Conservation (phyloP, 495 filamentous ascomycete genomes). For the Bacidia rubella region DNA sequence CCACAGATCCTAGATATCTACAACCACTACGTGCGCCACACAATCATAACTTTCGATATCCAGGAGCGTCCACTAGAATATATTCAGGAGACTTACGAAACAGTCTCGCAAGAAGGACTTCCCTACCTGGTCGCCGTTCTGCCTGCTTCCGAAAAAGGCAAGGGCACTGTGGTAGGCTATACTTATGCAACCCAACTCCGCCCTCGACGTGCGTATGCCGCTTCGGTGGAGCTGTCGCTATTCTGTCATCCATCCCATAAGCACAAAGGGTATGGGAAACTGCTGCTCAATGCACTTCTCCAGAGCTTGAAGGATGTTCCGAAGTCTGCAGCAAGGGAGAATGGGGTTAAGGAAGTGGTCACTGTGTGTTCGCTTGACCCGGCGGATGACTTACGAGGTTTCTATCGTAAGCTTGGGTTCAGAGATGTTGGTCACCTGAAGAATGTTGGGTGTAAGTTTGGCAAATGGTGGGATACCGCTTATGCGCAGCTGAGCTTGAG, state of each 20-base stretch:
- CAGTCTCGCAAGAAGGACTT: conserved; percentile 12
- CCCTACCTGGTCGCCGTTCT: conserved; percentile 22
- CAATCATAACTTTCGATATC: conserved; percentile 19
- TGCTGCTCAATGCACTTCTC: conserved; percentile 14
- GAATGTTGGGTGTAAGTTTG: conserved; percentile 16
- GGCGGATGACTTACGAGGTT: conserved; percentile 16
- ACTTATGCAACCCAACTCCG: conserved; percentile 13
- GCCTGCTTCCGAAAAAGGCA: conserved; percentile 2
- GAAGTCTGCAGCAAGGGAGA: not conserved
- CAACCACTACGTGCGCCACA: conserved; percentile 23
- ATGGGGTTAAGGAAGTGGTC: conserved; percentile 19
- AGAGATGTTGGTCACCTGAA: conserved; percentile 18
- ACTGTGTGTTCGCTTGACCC: conserved; percentile 23
- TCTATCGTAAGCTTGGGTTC: conserved; percentile 21
- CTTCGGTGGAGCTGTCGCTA: conserved; percentile 22
- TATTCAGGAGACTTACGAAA: conserved; percentile 14
- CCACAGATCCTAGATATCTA: conserved; percentile 22
- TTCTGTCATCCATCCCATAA: conserved; percentile 21
- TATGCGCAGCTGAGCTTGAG: not conserved
- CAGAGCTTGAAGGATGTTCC: not conserved
- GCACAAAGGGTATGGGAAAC: conserved; percentile 13
- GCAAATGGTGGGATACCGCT: not conserved
- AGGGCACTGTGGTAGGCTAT: conserved; percentile 19
- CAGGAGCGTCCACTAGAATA: conserved; percentile 14
- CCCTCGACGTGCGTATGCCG: conserved; percentile 18